Evolutionary conservation across 2,329 filamentous ascomycete genomes (phyloP).

Genomic region (Torrubiella hemipterigena): DNA sequence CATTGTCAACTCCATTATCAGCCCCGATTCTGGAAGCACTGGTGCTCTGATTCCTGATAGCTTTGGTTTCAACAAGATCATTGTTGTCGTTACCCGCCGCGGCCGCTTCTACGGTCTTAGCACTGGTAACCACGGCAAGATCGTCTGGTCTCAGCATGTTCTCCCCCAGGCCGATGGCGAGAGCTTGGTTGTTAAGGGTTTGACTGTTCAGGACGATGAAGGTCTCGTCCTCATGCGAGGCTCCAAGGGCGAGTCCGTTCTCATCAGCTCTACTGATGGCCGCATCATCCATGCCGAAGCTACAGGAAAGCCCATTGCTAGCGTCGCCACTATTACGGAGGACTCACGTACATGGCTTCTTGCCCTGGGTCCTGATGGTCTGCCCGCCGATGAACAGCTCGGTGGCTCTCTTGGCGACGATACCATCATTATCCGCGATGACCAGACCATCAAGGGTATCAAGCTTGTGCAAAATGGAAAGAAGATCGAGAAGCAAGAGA

Average conservation of each 20-base stretch:
- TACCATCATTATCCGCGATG: slow-evolving; percentile 38
- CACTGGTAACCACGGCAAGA: slow-evolving; percentile 57
- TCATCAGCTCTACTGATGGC: slow-evolving; percentile 42
- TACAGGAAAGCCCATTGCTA: slow-evolving; percentile 17
- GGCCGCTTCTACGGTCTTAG: slow-evolving; percentile 75
- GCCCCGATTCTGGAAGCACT: slow-evolving; percentile 33
- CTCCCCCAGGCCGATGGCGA: slow-evolving; percentile 42
- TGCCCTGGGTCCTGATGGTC: slow-evolving; percentile 37
- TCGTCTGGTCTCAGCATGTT: slow-evolving; percentile 65
- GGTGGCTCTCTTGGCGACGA: slow-evolving; percentile 35
- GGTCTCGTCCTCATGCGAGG: slow-evolving; percentile 47
- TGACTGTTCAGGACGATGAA: slow-evolving; percentile 47
- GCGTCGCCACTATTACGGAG: slow-evolving; percentile 40
- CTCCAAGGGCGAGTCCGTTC: slow-evolving; percentile 48
- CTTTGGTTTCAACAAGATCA: slow-evolving; percentile 82
- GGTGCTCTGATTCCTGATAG: slow-evolving; percentile 50
- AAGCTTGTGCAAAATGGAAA: slow-evolving; percentile 33
- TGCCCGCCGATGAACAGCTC: slow-evolving; percentile 30
- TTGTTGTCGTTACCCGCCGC: slow-evolving; percentile 66
- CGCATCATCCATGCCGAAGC: slow-evolving; percentile 31
- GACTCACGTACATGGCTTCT: slow-evolving; percentile 40
- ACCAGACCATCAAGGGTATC: slow-evolving; percentile 41
- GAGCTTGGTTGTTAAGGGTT: slow-evolving; percentile 55
- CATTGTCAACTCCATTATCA: slow-evolving; percentile 52
- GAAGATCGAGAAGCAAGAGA: slow-evolving; percentile 30